Conservation (phyloP, 257 asterid species). For the Anisodus acutangulus region DNA sequence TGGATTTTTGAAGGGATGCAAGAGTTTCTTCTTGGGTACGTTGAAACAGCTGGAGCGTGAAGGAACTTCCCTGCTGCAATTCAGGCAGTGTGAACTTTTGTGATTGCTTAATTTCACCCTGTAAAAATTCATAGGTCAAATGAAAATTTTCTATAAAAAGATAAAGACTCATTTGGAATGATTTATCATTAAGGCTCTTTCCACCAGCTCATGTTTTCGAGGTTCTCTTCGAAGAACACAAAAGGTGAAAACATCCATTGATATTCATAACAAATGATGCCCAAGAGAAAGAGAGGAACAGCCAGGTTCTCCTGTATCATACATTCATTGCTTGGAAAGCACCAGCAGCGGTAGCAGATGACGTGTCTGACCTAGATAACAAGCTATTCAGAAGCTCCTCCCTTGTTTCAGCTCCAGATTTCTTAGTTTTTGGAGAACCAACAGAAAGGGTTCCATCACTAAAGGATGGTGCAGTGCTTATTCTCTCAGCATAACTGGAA, state of each 20-base stretch:
- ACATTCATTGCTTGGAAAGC: conserved; percentile 62
- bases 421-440: conserved; percentile 85
- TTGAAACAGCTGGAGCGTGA: conserved; percentile 92
- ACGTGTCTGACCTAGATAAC: conserved; percentile 68
- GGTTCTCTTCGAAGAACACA: conserved; percentile 9
- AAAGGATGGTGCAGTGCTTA: conserved; percentile 71
- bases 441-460: conserved; percentile 59
- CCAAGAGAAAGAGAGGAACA: conserved; percentile 28
- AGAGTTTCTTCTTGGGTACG: conserved; percentile 89
- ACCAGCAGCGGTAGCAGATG: conserved; percentile 54
- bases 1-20: conserved; percentile 75
- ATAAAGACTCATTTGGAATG: conserved; percentile 8
- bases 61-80: conserved; percentile 73
- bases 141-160: background rate
- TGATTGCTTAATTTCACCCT: conserved; percentile 66
- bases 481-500: conserved; percentile 95
- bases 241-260: conserved; percentile 20
- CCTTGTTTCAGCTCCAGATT: conserved; percentile 87
- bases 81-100: conserved; percentile 54
- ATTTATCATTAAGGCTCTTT: conserved; percentile 26
- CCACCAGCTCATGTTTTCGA: conserved; percentile 24
- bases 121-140: conserved; percentile 35
- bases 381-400: conserved; percentile 75
- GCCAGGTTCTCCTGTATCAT: conserved; percentile 37
- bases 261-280: conserved; percentile 29